These are phyloP conservation scores for Crotalaria pallida DNA, from an alignment of 306 rosid species.

Conservation along the genomic window DNA sequence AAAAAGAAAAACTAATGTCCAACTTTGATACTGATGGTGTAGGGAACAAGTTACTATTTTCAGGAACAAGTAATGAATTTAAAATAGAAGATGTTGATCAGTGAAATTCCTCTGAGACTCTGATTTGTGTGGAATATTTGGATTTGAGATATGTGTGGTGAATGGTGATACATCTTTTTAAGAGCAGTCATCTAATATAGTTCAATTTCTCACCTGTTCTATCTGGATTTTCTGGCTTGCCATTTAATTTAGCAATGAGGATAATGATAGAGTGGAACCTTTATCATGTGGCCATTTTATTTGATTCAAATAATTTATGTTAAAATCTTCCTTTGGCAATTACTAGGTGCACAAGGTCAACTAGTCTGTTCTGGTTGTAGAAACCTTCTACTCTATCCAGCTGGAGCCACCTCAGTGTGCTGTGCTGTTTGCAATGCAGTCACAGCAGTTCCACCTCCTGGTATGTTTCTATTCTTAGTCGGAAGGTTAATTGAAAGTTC, in stretches of 20 bases:
- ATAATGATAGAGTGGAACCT: slow-evolving; percentile 9
- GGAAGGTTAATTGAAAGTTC: background rate
- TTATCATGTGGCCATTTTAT: background rate
- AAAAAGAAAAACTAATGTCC: background rate
- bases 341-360: slow-evolving; percentile 82
- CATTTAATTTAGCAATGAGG: background rate
- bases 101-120: background rate
- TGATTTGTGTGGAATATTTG: slow-evolving; percentile 5
- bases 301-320: slow-evolving; percentile 11
- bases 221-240: too few relatives aligned
- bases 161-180: background rate
- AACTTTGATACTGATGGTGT: background rate
- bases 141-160: slow-evolving; percentile 16
- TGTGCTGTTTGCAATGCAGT: slow-evolving; percentile 99
- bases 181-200: background rate
- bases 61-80: background rate
- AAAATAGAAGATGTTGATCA: background rate
- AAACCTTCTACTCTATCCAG: slow-evolving; percentile 86
- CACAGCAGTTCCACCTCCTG: slow-evolving; percentile 95
- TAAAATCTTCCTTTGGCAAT: slow-evolving; percentile 18
- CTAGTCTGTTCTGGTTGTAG: slow-evolving; percentile 97
- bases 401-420: slow-evolving; percentile 93
- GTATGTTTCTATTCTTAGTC: slow-evolving; percentile 33
- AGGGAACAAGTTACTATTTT: background rate
- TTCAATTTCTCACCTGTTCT: background rate